phyloP scores from a whole-genome alignment of 345 rosid species.

The Excoecaria cochinchinensis region DNA sequence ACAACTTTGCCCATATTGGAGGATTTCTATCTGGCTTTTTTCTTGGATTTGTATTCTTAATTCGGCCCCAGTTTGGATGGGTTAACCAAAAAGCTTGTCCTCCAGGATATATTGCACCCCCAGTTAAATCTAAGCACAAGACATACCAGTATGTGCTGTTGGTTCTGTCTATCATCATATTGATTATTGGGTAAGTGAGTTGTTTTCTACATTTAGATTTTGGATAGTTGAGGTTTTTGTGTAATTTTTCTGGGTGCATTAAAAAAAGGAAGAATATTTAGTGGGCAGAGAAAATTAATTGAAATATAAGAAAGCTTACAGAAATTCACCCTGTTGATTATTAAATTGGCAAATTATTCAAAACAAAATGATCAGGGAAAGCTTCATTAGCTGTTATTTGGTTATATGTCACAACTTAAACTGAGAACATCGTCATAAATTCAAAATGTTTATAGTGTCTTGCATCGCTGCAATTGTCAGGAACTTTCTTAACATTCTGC shows the following conservation, averaged over 20 bases:
- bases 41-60: slow-evolving; percentile 80
- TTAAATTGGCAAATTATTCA: neutral
- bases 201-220: neutral
- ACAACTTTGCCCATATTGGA: slow-evolving; percentile 97
- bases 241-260: slow-evolving; percentile 5
- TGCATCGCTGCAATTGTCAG: neutral
- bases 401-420: neutral
- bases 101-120: slow-evolving; percentile 33
- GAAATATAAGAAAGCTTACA: neutral
- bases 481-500: neutral
- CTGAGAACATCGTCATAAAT: neutral
- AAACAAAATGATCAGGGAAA: neutral
- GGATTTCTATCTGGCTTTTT: slow-evolving; percentile 87
- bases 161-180: slow-evolving; percentile 59
- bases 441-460: neutral
- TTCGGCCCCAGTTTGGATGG: slow-evolving; percentile 93
- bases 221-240: neutral
- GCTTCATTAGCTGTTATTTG: neutral
- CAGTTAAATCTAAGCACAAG: slow-evolving; percentile 58
- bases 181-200: slow-evolving; percentile 82
- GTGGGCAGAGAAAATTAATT: neutral
- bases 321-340: neutral
- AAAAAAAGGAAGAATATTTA: neutral
- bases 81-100: slow-evolving; percentile 52
- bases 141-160: slow-evolving; percentile 67